Percentiles rank a stretch among this genome's conserved stretches.
Conservation (phyloP, 441 rosid genomes). For the Erysimum pusillum region DNA sequence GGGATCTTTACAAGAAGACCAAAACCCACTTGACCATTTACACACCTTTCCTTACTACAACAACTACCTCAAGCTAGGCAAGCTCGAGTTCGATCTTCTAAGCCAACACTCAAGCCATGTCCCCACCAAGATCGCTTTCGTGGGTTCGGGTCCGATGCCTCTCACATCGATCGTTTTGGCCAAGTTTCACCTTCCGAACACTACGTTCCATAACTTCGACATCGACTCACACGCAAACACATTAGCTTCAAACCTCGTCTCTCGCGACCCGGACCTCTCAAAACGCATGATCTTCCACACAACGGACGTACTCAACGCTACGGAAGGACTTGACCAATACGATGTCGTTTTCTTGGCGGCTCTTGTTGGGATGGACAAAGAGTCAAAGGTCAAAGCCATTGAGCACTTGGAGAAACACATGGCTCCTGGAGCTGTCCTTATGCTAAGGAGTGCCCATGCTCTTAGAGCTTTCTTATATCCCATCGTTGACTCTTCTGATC, state of each 20-base stretch:
- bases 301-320: conserved; percentile 62
- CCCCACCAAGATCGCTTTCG: conserved; percentile 71
- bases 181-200: conserved; percentile 58
- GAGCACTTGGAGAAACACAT: conserved; percentile 76
- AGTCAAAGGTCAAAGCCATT: conserved; percentile 63
- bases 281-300: conserved; percentile 76
- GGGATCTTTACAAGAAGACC: conserved; percentile 53
- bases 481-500: conserved; percentile 71
- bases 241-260: conserved; percentile 56
- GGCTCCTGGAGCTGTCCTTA: conserved; percentile 71
- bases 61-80: conserved; percentile 80
- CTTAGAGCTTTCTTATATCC: conserved; percentile 91
- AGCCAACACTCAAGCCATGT: conserved; percentile 51
- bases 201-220: conserved; percentile 82
- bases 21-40: conserved; percentile 77
- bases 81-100: conserved; percentile 70
- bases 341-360: conserved; percentile 92
- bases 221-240: conserved; percentile 73
- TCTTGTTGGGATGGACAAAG: conserved; percentile 85
- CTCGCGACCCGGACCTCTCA: conserved; percentile 68
- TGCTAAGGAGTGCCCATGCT: conserved; percentile 89
- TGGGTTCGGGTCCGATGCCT: conserved; percentile 95
- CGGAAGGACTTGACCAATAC: conserved; percentile 56
- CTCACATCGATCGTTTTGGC: conserved; percentile 86
- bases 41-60: conserved; percentile 73